Conservation (phyloP, 2,329 filamentous ascomycete species). For the Sarocladium strictum region DNA sequence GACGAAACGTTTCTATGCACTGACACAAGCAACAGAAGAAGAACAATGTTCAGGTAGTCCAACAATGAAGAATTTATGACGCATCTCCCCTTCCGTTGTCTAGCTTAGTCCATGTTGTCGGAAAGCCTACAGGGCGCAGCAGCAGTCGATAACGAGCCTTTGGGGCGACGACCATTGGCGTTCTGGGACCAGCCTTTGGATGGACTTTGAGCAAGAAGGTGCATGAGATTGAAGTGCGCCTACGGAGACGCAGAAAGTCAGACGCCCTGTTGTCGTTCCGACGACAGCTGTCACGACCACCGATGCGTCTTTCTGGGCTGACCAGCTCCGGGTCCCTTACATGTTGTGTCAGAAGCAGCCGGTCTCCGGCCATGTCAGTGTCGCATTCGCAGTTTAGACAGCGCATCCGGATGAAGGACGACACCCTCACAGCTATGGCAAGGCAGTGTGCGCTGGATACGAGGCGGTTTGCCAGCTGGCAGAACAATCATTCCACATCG, state of each 20-base stretch:
- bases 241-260: no score
- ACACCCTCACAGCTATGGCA: neutral
- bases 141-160: no score
- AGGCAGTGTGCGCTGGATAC: neutral
- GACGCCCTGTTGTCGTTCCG: no score
- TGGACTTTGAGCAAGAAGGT: no score
- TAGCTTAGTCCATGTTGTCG: no score
- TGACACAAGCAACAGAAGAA: constrained; percentile 58
- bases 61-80: constrained; percentile 38
- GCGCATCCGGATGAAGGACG: neutral
- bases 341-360: neutral
- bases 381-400: neutral
- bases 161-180: no score
- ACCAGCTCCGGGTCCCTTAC: neutral
- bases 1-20: neutral
- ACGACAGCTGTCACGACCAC: neutral
- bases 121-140: no score
- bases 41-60: constrained; percentile 83
- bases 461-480: neutral
- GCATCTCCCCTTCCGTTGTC: neutral
- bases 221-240: no score
- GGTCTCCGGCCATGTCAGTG: neutral
- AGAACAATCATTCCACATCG: neutral
- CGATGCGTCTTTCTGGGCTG: neutral
- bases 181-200: no score